Base-by-base conservation (phyloP, 176 grass and related monocot genomes). In the Tuctoria greenei region DNA sequence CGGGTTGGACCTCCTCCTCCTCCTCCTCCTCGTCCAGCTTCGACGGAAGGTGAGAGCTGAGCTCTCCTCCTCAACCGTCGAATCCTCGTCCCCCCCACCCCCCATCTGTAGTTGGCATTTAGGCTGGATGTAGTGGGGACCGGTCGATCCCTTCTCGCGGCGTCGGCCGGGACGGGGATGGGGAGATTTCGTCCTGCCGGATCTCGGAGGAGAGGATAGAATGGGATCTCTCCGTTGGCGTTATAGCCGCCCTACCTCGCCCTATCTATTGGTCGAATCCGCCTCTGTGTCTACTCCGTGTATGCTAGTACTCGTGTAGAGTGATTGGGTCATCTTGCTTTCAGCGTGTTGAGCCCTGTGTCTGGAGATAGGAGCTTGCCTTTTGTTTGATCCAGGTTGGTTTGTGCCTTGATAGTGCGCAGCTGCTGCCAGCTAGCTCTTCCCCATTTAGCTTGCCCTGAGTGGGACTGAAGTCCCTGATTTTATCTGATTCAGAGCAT, bases 341-440 rank as follows among this genome's bases (percentile, higher is more conserved):
- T 75, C 63, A 60, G 35, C 24, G 52, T 36, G 39, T 21, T 50
- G 9, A 15, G 36, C 41, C n/a, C 27, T 46, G 63, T 21, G 26
- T 12, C 37, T 74, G 38, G 25, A 67, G 23, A 38, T 26, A 26
- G n/a, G 59, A 41, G 47, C 5, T 31, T 25, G 20, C 38, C 10
- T 20, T 51, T 78, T 77, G 45, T 21, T 76, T 78, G 82, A 78
- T 76, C 72, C 31, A 83, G 72, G 76, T 83, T 76, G 72, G 76
- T 83, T 76, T 49, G 52, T 58, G 66, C 34, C 65, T 58, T 10
- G 34, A 69, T 21, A 39, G 14, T 39, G 76, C 23, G 27, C 31
- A 66, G 7, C 18, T 21, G 6, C 34, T 50, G 76, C 75, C 7
- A 17, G 46, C n/a, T n/a, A n/a, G n/a, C 17, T 51, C 17, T 66